Conservation (phyloP, 1,284 basidiomycete genomes). For the Austroboletus niveus region DNA sequence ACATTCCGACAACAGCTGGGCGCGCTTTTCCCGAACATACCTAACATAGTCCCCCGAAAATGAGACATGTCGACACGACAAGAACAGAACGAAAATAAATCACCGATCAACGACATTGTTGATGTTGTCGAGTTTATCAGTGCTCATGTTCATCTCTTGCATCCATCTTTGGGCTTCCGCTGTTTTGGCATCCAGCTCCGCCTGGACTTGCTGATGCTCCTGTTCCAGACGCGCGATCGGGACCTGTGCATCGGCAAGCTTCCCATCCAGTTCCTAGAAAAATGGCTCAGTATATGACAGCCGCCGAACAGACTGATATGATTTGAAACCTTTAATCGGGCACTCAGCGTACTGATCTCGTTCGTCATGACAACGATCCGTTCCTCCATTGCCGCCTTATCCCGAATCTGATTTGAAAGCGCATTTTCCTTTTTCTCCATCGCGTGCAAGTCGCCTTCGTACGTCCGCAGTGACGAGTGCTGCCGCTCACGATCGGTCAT, state of each 20-base stretch:
- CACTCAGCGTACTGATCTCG: constrained; percentile 47
- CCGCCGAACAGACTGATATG: background rate
- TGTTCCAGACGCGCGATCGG: constrained; percentile 70
- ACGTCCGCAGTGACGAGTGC: constrained; percentile 50
- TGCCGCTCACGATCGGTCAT: constrained; percentile 68
- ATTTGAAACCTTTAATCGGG: constrained; percentile 43
- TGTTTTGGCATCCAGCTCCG: constrained; percentile 51
- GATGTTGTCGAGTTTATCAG: constrained; percentile 60
- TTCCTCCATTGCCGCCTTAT: constrained; percentile 60
- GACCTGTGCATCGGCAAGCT: constrained; percentile 59
- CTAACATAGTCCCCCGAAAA: constrained; percentile 37
- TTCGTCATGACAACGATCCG: constrained; percentile 61
- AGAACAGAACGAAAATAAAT: too few species aligned
- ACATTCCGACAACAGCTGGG: constrained; percentile 62
- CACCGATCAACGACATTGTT: constrained; percentile 67
- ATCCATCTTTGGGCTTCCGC: constrained; percentile 50
- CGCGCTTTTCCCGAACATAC: constrained; percentile 71
- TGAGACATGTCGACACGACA: too few species aligned
- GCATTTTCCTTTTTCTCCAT: constrained; percentile 65
- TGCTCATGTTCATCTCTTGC: constrained; percentile 66
- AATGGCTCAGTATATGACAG: constrained; percentile 4
- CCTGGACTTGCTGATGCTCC: constrained; percentile 55
- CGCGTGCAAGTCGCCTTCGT: constrained; percentile 57
- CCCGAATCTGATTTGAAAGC: constrained; percentile 60
- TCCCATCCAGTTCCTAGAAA: constrained; percentile 62